phyloP scores from a whole-genome alignment of 2,329 filamentous ascomycete species.

The Colletotrichum navitas region DNA sequence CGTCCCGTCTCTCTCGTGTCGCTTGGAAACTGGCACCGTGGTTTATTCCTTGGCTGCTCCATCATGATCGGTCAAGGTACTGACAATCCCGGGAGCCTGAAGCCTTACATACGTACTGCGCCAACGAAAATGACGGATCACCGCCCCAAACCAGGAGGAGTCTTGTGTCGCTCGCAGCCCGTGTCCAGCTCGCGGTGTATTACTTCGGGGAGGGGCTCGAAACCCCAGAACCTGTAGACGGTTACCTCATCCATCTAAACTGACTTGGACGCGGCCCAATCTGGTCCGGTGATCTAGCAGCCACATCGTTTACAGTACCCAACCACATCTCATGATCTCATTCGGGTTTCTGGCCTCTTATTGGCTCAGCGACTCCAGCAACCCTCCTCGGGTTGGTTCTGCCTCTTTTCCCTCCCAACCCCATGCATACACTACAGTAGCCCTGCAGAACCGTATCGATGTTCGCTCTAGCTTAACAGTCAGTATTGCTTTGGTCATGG shows the following conservation, averaged over 20 bases:
- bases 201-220: not conserved
- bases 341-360: not conserved
- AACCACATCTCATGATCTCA: not conserved
- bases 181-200: not conserved
- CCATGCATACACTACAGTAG: not conserved
- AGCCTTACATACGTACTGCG: conserved; percentile 25
- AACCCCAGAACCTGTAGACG: conserved; percentile 8
- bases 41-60: conserved; percentile 14
- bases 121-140: conserved; percentile 12
- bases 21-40: not conserved
- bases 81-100: not conserved
- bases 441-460: not conserved
- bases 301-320: not conserved
- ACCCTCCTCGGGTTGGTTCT: not conserved
- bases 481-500: not conserved
- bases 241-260: conserved; percentile 25
- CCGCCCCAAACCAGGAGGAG: conserved; percentile 2
- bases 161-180: not conserved
- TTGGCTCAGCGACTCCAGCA: not conserved
- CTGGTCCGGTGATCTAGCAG: conserved; percentile 3
- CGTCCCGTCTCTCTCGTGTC: conserved; percentile 1
- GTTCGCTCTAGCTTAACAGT: not conserved
- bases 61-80: not conserved
- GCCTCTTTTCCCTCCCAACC: not conserved
- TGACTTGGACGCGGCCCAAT: conserved; percentile 6